A percentile compares a stretch with the other conserved stretches of the same genome.
These are phyloP conservation scores for Gossypium lobatum DNA, from an alignment of 441 rosid genomes.

Conservation along the genomic window DNA sequence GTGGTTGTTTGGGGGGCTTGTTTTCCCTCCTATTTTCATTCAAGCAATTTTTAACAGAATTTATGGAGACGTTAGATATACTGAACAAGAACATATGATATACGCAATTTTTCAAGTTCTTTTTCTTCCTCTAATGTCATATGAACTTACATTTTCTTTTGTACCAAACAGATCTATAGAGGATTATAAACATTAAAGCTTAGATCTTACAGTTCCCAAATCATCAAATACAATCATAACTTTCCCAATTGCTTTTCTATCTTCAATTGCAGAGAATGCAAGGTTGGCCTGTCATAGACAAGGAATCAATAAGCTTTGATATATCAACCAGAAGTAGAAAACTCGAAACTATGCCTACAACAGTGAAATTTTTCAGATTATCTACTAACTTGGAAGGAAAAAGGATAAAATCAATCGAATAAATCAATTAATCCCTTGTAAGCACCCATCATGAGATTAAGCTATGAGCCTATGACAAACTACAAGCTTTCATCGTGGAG, in stretches of 20 bases:
- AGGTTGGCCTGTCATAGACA: constrained; percentile 57
- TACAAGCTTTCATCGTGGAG: neutral
- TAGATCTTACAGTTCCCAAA: constrained; percentile 36
- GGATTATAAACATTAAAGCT: constrained; percentile 34
- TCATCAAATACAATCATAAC: constrained; percentile 59
- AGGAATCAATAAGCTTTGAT: neutral
- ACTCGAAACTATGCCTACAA: neutral
- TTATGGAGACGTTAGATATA: too few species aligned
- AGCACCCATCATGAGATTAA: neutral
- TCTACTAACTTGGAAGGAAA: neutral
- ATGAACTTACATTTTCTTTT: too few species aligned
- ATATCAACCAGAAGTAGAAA: neutral
- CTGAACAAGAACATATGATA: too few species aligned
- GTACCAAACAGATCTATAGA: too few species aligned
- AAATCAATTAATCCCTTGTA: too few species aligned
- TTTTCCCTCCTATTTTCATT: too few species aligned
- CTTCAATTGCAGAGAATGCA: constrained; percentile 72
- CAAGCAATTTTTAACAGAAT: too few species aligned
- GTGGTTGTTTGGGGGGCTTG: too few species aligned
- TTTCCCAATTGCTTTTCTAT: constrained; percentile 87
- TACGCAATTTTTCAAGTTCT: too few species aligned
- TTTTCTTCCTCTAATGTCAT: too few species aligned
- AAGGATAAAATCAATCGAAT: neutral
- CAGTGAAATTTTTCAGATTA: neutral
- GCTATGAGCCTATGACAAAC: neutral